phyloP scores from a whole-genome alignment of 2,329 filamentous ascomycete genomes.

The Colletotrichum magnum region DNA sequence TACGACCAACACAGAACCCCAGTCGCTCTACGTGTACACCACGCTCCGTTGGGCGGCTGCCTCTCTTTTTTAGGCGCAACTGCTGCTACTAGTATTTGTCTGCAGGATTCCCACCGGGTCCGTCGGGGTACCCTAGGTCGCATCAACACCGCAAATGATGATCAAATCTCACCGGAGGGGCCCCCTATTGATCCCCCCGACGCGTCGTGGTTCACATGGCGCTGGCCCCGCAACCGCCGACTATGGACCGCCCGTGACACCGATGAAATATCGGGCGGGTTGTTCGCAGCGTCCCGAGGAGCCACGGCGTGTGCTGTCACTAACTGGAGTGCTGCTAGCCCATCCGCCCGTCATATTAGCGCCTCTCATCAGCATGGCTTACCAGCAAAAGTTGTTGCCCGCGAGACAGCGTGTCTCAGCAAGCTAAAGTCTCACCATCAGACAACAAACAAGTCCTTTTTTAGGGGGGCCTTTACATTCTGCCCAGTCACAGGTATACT shows the following conservation, averaged over 20 bases:
- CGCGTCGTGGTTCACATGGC: background rate
- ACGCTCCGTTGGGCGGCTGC: background rate
- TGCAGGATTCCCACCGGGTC: slow-evolving; percentile 19
- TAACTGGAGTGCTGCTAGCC: background rate
- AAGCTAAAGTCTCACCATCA: slow-evolving; percentile 15
- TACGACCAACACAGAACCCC: slow-evolving; percentile 20
- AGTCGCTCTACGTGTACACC: background rate
- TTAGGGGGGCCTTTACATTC: background rate
- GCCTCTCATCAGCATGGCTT: slow-evolving; percentile 11
- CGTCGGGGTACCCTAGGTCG: background rate
- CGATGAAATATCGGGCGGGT: slow-evolving; percentile 17
- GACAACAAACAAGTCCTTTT: background rate
- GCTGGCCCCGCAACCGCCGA: slow-evolving; percentile 7
- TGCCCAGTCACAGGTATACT: background rate
- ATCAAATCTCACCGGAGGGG: slow-evolving; percentile 9
- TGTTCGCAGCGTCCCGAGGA: slow-evolving; percentile 26
- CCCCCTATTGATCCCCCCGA: background rate
- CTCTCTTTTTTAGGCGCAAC: background rate
- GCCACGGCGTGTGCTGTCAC: background rate
- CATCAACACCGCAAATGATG: slow-evolving; percentile 8
- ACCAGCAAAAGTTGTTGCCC: slow-evolving; percentile 1
- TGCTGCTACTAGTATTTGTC: background rate
- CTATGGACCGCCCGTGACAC: slow-evolving; percentile 5
- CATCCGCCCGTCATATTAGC: background rate
- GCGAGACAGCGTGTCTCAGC: slow-evolving; percentile 11